Evolutionary conservation across 352 stramenopile genomes (phyloP), one percentile per base, ranked within the genome.

Genomic region (Phytophthora palmivora): DNA sequence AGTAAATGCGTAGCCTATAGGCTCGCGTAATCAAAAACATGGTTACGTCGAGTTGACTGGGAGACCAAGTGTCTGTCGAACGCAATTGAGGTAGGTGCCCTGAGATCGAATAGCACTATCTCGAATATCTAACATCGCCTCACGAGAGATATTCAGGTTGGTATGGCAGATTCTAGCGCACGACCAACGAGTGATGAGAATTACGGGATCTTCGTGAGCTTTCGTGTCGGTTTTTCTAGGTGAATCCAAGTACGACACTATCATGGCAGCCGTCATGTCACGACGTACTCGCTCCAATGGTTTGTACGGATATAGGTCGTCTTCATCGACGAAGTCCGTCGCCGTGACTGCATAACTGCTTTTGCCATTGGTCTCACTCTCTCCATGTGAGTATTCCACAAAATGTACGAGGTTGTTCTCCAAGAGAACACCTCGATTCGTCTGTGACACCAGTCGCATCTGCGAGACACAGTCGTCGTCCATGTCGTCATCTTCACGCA

Each of bases 401-500:
- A 82, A 82, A 10, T 72, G 39, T 7, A 74, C 68, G 0, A 64
- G 32, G 45, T 83, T 80, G 30, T 67, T 78, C 37, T 70, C 72
- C 1, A 82, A 26, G 4, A 76, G 43, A 4, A 68, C 51, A 1
- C 68, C 74, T 36, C 62, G 41, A 2, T 48, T 53, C 1, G 66
- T 79, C 7, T 63, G 61, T 10, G 75, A 78, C 14, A 84, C 74
- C 2, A 87, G 67, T 2, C 77, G 69, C 54, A 77, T 70, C 61
- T 87, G 74, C 16, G 71, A 72, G 14, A 80, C 49, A 30, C 53
- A 65, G 22, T 70, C 58, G 30, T 81, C 72, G 21, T 70, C 66
- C 24, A 70, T 75, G 61, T 90, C 81, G 58, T 88, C 81, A 43
- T 89, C 79, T 47, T 89, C 80, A 8, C 80, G 80, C 53, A 88